These are phyloP conservation scores for Gossypium ekmanianum DNA, from an alignment of 345 rosid species.

Conservation along the genomic window DNA sequence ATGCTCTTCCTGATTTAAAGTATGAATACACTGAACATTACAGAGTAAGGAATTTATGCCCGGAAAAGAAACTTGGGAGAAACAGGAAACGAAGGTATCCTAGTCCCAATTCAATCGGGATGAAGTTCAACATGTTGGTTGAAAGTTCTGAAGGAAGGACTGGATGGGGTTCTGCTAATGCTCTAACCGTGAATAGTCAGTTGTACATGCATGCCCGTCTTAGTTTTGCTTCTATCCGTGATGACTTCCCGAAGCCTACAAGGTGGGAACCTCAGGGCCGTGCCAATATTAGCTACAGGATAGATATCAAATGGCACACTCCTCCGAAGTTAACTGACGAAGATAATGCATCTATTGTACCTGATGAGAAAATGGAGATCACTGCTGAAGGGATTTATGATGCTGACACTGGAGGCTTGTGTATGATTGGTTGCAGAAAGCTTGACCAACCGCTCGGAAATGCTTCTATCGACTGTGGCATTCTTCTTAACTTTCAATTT, in stretches of 20 bases:
- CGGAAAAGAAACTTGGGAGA: background rate
- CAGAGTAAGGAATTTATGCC: no score
- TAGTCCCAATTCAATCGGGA: conserved; percentile 27
- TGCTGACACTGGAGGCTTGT: conserved; percentile 35
- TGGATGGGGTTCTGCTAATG: conserved; percentile 31
- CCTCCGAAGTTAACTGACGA: background rate
- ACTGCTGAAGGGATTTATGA: conserved; percentile 57
- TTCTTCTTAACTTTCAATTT: conserved; percentile 35
- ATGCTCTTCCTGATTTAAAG: background rate
- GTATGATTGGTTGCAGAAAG: conserved; percentile 51
- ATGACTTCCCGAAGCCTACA: background rate
- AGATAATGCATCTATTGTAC: background rate
- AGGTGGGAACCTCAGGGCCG: conserved; percentile 1
- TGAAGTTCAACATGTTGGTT: conserved; percentile 30
- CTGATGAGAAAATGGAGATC: conserved; percentile 17
- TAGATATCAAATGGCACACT: conserved; percentile 18
- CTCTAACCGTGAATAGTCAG: conserved; percentile 33
- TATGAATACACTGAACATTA: no score
- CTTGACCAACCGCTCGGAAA: background rate
- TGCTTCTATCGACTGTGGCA: conserved; percentile 34
- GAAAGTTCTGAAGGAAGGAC: conserved; percentile 15
- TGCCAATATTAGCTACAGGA: conserved; percentile 29
- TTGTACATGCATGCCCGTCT: background rate
- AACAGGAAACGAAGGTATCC: conserved; percentile 34
- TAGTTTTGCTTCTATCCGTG: background rate